Percentiles rank a stretch among this genome's conserved stretches.
Evolutionary conservation across 106 monocot genomes (phyloP).

Genomic region (Alisma plantagoaquatica): DNA sequence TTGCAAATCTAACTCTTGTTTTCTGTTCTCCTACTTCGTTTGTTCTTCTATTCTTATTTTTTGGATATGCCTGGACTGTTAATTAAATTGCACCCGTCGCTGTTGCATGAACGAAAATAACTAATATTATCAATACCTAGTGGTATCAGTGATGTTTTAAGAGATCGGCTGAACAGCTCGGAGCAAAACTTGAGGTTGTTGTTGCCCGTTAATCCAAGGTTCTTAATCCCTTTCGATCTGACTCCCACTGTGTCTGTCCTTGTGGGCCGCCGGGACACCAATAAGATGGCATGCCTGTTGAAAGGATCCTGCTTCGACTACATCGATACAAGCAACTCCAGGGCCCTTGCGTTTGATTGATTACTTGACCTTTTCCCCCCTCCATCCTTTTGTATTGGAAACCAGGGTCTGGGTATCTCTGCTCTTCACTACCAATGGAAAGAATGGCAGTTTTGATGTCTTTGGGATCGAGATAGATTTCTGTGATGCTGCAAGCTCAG

Average conservation of each 20-base stretch:
- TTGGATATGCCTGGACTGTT: no score
- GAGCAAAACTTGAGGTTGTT: constrained; percentile 46
- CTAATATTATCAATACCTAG: no score
- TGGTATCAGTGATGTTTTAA: constrained; percentile 28
- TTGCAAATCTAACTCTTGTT: no score
- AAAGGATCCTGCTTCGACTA: constrained; percentile 48
- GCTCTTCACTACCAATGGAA: constrained; percentile 28
- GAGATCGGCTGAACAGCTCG: constrained; percentile 14
- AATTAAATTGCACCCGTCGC: no score
- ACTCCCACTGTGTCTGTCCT: constrained; percentile 40
- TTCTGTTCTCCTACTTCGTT: no score
- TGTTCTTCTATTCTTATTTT: no score
- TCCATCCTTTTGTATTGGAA: constrained; percentile 60
- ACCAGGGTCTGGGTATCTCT: constrained; percentile 72
- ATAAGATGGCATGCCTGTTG: constrained; percentile 55
- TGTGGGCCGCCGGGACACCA: constrained; percentile 47
- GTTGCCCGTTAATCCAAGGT: constrained; percentile 54
- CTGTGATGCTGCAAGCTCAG: constrained; percentile 52
- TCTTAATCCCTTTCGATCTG: constrained; percentile 19
- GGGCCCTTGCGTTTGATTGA: constrained; percentile 65
- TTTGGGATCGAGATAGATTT: constrained; percentile 86
- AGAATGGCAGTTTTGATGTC: constrained; percentile 34
- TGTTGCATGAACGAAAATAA: no score
- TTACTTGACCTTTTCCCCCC: constrained; percentile 50
- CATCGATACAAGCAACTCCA: constrained; percentile 36